Base-by-base conservation (phyloP, 345 rosid species). In the Salix purpurea region DNA sequence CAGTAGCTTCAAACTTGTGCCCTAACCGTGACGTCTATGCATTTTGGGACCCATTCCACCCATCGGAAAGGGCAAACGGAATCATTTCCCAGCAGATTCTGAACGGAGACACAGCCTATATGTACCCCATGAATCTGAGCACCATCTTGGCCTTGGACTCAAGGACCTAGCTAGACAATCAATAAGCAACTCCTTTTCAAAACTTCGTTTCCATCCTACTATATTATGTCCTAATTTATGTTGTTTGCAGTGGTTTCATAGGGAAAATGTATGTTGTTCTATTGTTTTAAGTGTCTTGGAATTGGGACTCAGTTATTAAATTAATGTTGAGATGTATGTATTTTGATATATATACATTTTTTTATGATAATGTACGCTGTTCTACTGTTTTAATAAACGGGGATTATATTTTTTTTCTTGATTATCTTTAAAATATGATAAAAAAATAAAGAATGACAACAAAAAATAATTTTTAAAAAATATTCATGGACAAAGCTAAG, bases 141-240 rank as follows among this genome's bases (percentile, higher is more conserved):
- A 78, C 81, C 67, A 72, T 78, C 23, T 16, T 72, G 76, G 88
- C 87, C 76, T 64, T 91, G 80, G 93, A 88, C 73, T 73, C 86
- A 37, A 71, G 71, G 75, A 73, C 64, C 73, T 76, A 69, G 39
- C 5, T 3, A 21, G n/a, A 40, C 79, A 61, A 78, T 62, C 36
- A 36, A 37, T 37, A 23, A 62, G 67, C 14, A 1, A 21, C 62
- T 48, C 23, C 3, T 19, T 52, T 69, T 69, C 60, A 2, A 52
- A 19, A 30, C 23, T 28, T 36, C 18, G 9, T 6, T n/a, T 32
- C 18, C 5, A 7, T 3, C 30, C 28, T 73, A 0, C 14, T 36
- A 15, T 37, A 54, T 37, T 2, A n/a, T 40, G 23, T 34, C 23
- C 3, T 23, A 4, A 8, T 72, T 30, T 21, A 15, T 72, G 24